Conservation (phyloP, 2,329 filamentous ascomycete species). For the Hymenoscyphus salicellus region DNA sequence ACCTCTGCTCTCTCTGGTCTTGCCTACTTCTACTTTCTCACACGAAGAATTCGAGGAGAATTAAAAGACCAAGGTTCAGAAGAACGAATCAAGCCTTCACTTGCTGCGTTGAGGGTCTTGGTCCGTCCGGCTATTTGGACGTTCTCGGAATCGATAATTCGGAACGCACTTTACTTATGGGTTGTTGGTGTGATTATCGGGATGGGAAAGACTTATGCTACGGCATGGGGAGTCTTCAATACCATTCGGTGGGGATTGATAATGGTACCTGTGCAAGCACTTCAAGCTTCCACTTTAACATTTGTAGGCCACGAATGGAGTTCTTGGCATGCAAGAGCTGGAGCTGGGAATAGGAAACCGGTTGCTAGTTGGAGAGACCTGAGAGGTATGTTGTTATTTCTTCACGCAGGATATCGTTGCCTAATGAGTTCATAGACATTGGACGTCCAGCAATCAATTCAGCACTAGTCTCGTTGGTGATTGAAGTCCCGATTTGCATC, state of each 20-base stretch:
- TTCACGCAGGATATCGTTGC: neutral
- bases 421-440: slow-evolving; percentile 39
- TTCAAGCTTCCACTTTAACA: slow-evolving; percentile 62
- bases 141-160: slow-evolving; percentile 61
- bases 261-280: slow-evolving; percentile 68
- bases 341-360: slow-evolving; percentile 30
- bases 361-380: slow-evolving; percentile 37
- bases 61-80: slow-evolving; percentile 16
- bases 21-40: slow-evolving; percentile 52
- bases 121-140: slow-evolving; percentile 56
- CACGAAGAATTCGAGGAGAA: slow-evolving; percentile 6
- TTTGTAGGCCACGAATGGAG: slow-evolving; percentile 70
- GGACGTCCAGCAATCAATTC: slow-evolving; percentile 53
- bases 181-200: slow-evolving; percentile 62
- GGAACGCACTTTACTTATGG: slow-evolving; percentile 71
- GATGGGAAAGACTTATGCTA: slow-evolving; percentile 63
- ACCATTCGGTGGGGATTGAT: slow-evolving; percentile 72
- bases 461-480: slow-evolving; percentile 48
- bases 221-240: slow-evolving; percentile 71
- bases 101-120: slow-evolving; percentile 49
- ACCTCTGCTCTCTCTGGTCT: slow-evolving; percentile 54
- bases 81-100: slow-evolving; percentile 37
- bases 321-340: slow-evolving; percentile 41
- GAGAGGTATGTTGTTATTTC: slow-evolving; percentile 12
- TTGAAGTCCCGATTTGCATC: slow-evolving; percentile 63